Evolutionary conservation across 768 basidiomycete genomes (phyloP), one percentile per base, ranked within the genome.

Genomic region (Psilocybe cubensis): DNA sequence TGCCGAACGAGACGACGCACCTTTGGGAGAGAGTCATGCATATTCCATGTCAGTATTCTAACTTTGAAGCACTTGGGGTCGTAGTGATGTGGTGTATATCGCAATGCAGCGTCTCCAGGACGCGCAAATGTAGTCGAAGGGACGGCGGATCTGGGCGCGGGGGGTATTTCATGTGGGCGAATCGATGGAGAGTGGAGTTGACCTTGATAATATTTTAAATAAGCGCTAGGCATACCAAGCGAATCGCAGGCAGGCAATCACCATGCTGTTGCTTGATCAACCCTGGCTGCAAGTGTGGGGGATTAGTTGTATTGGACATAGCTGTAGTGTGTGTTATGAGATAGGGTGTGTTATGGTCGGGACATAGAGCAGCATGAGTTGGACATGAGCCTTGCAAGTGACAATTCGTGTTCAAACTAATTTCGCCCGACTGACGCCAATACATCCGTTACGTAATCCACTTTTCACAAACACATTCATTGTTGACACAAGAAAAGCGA

Each of bases 11-110:
- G 9, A 14, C 31, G 25, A 49, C 28, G 14, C 25, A 85, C 89
- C 81, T 89, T 92, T 27, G 91, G 91, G 4, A 92, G 66, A 0
- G 87, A 87, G 60, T 92, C 89, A 60, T 92, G 88, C 91, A 93
- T 93, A 61, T 92, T 93, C 91, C 91, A 93, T 33, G 88, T 88
- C 29, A 91, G 50, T 45, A 92, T 83, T 41, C 85, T 75, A 35
- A 91, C 73, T 66, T 92, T 92, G 43, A 92, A 74, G 66, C 79
- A 80, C 60, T 76, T 79, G 1, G 72, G 71, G 4, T 69, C 58
- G 10, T 66, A 59, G 9, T 52, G n/a, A n/a, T n/a, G 29, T 17
- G 72, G 66, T 21, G 66, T 53, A 54, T 61, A 68, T 54, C 67
- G 69, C 23, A 49, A 51, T n/a, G 12, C 35, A 38, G 35, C 12